Percentiles rank a stretch among this genome's conserved stretches.
These are phyloP conservation scores for Microbotryum intermedium DNA, from an alignment of 1,284 basidiomycete genomes.

Conservation along the genomic window DNA sequence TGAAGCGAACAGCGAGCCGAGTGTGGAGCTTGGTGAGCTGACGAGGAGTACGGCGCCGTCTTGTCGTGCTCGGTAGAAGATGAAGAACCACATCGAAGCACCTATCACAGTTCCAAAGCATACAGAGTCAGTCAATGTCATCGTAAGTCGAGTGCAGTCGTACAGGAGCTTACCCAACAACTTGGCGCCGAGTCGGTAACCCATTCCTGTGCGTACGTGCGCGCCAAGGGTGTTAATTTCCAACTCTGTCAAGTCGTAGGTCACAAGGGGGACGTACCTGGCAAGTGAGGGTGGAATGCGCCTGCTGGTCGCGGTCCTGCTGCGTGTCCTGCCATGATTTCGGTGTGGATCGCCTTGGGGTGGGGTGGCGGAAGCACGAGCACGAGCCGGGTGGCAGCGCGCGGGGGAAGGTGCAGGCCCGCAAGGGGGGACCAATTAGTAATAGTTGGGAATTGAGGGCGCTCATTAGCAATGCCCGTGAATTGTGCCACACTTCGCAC, in stretches of 20 bases:
- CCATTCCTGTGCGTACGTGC: slow-evolving; percentile 47
- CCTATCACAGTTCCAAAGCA: slow-evolving; percentile 7
- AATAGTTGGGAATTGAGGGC: too few species aligned
- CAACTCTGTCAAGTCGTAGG: not conserved
- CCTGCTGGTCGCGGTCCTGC: slow-evolving; percentile 15
- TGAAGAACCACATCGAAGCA: slow-evolving; percentile 95
- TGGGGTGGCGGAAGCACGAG: not conserved
- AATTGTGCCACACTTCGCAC: too few species aligned
- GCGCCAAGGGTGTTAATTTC: too few species aligned
- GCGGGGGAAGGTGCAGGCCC: too few species aligned
- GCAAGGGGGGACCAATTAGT: too few species aligned
- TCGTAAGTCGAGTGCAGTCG: too few species aligned
- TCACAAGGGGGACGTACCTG: slow-evolving; percentile 7
- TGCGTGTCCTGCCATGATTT: slow-evolving; percentile 22
- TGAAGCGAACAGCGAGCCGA: not conserved
- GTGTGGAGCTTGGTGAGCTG: slow-evolving; percentile 18
- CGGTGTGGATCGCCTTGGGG: not conserved
- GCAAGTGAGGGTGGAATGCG: slow-evolving; percentile 27
- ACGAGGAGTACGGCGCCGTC: slow-evolving; percentile 47
- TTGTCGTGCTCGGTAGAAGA: slow-evolving; percentile 66
- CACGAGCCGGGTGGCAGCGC: too few species aligned
- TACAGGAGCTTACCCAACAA: slow-evolving; percentile 55
- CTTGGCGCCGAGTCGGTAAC: slow-evolving; percentile 69
- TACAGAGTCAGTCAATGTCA: not conserved
- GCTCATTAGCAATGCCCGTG: too few species aligned